Evolutionary conservation across 2,329 filamentous ascomycete species (phyloP), one percentile per base, ranked within the genome.

Genomic region (Podosphaera leucotricha): DNA sequence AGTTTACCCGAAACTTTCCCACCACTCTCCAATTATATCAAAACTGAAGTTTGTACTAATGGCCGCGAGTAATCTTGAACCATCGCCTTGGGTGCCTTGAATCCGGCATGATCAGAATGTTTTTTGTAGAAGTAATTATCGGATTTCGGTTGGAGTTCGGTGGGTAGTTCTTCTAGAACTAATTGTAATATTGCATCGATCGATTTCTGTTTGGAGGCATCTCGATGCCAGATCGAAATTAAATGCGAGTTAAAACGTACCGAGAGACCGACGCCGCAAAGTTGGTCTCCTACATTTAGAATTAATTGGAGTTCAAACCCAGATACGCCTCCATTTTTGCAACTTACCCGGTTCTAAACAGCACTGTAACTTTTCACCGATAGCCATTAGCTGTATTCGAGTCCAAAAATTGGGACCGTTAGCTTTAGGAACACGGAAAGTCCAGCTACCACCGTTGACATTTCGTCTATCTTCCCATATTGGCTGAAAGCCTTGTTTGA

Each of bases 171-270:
- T 43, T 77, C 71, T 41, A 92, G 65, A 43, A 93, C 76, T 41
- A 74, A 78, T 49, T 72, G 64, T 41, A 86, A 68, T 47, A 94
- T 69, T 49, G 67, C 72, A 57, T 87, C 75, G 52, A 90, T 72
- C 5, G 84, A 90, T 52, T 72, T 75, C 56, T 82, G 69, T 61
- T 90, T 85, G 47, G 75, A 77, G 19, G 77, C 77, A 56, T 92
- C 80, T 49, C 90, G 82, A 64, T 93, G 90, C 87, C 87, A 95
- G 56, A 95, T 73, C 53, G 81, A 80, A 58, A 94, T 79, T 52
- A 93, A 73, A 59, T 87, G 77, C 24, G 77, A 80, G 63, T 86
- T 92, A 69, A 90, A 92, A 54, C 86, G 78, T 46, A 87, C 81
- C 1, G 80, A 85, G 50, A 90, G 75, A 37, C 81, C 83, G 40